Evolutionary conservation across 2,329 filamentous ascomycete genomes (phyloP).

Genomic region (Hirsutella rhossiliensis): DNA sequence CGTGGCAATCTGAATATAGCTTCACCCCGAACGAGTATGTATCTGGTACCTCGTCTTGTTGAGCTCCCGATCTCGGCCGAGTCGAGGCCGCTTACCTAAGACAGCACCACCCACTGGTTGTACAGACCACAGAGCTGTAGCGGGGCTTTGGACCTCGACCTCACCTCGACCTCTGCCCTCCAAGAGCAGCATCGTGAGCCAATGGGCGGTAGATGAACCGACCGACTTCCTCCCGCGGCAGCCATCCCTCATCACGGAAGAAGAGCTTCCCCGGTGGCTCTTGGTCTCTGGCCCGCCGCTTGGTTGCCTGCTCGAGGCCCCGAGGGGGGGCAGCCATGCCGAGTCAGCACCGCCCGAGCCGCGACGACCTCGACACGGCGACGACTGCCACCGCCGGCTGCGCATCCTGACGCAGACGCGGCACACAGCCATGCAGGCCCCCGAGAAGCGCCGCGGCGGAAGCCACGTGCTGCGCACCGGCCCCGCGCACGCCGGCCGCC

Average conservation of each 20-base stretch:
- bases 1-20: too few species aligned
- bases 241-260: too few species aligned
- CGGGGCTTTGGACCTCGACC: neutral
- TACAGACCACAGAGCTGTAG: too few species aligned
- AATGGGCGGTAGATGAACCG: too few species aligned
- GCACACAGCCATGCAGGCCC: slow-evolving; percentile 20
- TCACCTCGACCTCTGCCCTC: neutral
- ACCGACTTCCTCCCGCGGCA: too few species aligned
- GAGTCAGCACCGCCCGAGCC: slow-evolving; percentile 9
- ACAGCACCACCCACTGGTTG: too few species aligned
- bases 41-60: too few species aligned
- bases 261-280: too few species aligned
- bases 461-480: slow-evolving; percentile 11
- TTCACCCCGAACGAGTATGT: too few species aligned
- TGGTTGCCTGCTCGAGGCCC: neutral
- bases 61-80: too few species aligned
- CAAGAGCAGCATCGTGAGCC: too few species aligned
- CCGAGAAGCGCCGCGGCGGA: slow-evolving; percentile 32
- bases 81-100: neutral
- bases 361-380: slow-evolving; percentile 9
- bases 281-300: too few species aligned
- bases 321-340: slow-evolving; percentile 15
- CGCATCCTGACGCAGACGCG: neutral
- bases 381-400: slow-evolving; percentile 6
- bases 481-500: slow-evolving; percentile 7